Evolutionary conservation across 2,329 filamentous ascomycete genomes (phyloP).

Genomic region (Fusarium nodosum): DNA sequence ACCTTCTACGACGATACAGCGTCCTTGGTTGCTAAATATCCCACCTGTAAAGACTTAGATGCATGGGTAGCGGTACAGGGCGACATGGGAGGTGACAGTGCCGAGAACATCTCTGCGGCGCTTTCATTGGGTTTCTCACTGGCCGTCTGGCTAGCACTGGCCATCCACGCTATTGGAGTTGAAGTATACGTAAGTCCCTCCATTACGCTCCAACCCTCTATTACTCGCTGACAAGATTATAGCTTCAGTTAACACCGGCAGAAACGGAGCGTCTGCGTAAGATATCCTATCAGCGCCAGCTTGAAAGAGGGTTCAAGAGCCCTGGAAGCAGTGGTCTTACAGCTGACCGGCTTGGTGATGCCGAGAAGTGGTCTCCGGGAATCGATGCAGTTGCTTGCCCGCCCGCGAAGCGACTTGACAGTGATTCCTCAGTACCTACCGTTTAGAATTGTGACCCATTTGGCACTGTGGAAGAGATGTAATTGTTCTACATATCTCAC

Average conservation of each 20-base stretch:
- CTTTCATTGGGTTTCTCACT: conserved; percentile 18
- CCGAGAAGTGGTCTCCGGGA: conserved; percentile 5
- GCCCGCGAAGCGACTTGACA: neutral
- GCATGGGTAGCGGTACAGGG: conserved; percentile 30
- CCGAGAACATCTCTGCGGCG: conserved; percentile 19
- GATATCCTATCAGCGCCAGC: conserved; percentile 19
- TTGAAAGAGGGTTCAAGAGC: conserved; percentile 17
- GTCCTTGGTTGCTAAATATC: conserved; percentile 10
- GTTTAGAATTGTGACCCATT: neutral
- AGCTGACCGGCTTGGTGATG: conserved; percentile 17
- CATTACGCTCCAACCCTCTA: fast-evolving
- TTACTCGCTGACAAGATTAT: neutral
- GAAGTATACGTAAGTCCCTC: conserved; percentile 23
- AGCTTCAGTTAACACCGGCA: conserved; percentile 27
- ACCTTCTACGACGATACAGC: conserved; percentile 17
- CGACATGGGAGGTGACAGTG: conserved; percentile 11
- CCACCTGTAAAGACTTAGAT: neutral
- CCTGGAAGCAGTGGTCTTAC: conserved; percentile 19
- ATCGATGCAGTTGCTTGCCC: neutral
- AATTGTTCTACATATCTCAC: neutral
- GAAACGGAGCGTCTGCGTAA: conserved; percentile 24
- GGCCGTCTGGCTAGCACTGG: conserved; percentile 14
- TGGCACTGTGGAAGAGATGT: fast-evolving
- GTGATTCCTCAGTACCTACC: neutral
- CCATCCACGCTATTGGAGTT: conserved; percentile 18